phyloP scores from a whole-genome alignment of 78 protist genomes.

The Emiliania huxleyi region DNA sequence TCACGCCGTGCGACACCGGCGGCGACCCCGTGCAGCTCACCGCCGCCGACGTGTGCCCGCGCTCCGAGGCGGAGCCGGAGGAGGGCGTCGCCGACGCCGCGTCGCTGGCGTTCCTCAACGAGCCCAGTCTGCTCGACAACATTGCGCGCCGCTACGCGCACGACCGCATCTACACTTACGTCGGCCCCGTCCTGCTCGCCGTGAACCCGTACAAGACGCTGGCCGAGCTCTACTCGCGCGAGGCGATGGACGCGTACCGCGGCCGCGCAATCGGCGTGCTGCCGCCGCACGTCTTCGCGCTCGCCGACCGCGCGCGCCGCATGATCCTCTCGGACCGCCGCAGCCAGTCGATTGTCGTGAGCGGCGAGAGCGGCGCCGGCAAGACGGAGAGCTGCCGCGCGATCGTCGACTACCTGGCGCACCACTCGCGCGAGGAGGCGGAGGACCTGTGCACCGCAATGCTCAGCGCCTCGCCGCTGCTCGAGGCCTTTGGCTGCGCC shows the following conservation, averaged over 20 bases:
- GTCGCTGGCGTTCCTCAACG: background rate
- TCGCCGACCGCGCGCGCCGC: slow-evolving; percentile 27
- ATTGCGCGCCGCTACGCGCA: background rate
- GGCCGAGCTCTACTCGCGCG: background rate
- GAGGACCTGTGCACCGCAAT: background rate
- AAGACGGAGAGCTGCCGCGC: slow-evolving; percentile 78
- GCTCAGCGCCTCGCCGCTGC: slow-evolving; percentile 52
- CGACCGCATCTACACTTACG: slow-evolving; percentile 20
- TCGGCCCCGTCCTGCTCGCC: slow-evolving; percentile 39
- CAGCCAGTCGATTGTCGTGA: background rate
- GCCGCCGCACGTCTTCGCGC: slow-evolving; percentile 22
- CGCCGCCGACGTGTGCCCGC: background rate
- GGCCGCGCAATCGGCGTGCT: background rate
- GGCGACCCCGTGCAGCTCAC: background rate
- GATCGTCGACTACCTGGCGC: slow-evolving; percentile 36
- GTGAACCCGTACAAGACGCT: slow-evolving; percentile 31
- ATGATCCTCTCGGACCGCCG: background rate
- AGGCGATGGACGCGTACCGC: background rate
- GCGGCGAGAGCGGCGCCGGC: slow-evolving; percentile 85
- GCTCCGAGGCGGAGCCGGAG: background rate
- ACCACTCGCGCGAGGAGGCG: slow-evolving; percentile 6
- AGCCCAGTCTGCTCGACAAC: background rate
- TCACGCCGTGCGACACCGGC: background rate
- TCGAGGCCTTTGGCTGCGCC: slow-evolving; percentile 80
- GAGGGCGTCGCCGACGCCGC: background rate